Evolutionary conservation across 2,329 filamentous ascomycete genomes (phyloP).

Genomic region (Epichloe amarillans): DNA sequence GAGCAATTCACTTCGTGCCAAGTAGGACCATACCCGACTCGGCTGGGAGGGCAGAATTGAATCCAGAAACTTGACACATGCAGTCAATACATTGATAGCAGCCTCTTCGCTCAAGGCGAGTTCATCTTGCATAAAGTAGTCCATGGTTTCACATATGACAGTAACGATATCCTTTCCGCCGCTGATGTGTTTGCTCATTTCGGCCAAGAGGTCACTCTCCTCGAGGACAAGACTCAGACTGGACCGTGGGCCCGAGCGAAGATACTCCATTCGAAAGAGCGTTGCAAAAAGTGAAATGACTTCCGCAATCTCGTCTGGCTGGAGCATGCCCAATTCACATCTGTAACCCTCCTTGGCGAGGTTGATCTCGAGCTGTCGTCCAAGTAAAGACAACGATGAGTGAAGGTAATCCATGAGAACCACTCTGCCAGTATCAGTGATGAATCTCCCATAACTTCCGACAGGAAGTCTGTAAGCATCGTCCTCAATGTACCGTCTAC

Average conservation of each 20-base stretch:
- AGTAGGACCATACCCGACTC: slow-evolving; percentile 78
- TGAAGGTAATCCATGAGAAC: slow-evolving; percentile 68
- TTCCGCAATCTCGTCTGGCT: slow-evolving; percentile 53
- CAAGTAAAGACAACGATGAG: slow-evolving; percentile 67
- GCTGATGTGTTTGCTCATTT: slow-evolving; percentile 40
- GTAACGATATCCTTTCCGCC: slow-evolving; percentile 61
- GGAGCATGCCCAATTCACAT: slow-evolving; percentile 38
- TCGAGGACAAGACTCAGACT: slow-evolving; percentile 19
- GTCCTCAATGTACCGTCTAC: slow-evolving; percentile 29
- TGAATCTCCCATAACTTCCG: slow-evolving; percentile 56
- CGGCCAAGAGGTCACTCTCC: slow-evolving; percentile 36
- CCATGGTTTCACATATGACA: slow-evolving; percentile 75
- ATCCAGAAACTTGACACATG: slow-evolving; percentile 70
- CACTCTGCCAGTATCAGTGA: slow-evolving; percentile 64
- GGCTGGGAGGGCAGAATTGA: slow-evolving; percentile 62
- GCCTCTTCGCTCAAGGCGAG: slow-evolving; percentile 43
- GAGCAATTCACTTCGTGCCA: slow-evolving; percentile 69
- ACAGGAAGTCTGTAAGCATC: slow-evolving; percentile 48
- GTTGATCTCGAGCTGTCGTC: slow-evolving; percentile 59
- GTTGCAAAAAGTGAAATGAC: slow-evolving; percentile 62
- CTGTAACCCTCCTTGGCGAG: slow-evolving; percentile 42
- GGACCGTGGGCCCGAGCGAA: slow-evolving; percentile 19
- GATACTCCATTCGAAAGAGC: slow-evolving; percentile 42
- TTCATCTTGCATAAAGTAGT: slow-evolving; percentile 50
- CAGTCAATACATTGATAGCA: slow-evolving; percentile 50